These are phyloP conservation scores for Suillus discolor DNA, from an alignment of 768 basidiomycete genomes.

Conservation along the genomic window DNA sequence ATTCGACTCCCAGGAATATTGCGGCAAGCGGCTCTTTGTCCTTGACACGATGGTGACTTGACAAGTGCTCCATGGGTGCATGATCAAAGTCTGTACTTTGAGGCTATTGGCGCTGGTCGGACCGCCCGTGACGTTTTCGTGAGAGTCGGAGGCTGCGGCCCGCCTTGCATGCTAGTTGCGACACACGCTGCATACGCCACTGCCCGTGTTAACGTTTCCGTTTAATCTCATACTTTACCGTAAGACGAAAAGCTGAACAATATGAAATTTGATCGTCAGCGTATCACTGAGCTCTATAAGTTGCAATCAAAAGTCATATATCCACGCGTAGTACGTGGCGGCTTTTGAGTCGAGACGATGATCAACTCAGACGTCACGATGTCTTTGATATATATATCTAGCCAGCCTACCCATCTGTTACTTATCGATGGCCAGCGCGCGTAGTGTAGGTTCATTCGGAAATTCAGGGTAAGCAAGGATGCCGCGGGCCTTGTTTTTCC, in stretches of 20 bases:
- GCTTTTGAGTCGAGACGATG: neutral
- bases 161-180: neutral
- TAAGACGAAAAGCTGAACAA: too few relatives aligned
- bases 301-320: too few relatives aligned
- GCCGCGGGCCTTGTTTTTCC: slow-evolving; percentile 4
- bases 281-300: neutral
- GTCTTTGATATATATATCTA: neutral
- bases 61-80: neutral
- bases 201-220: neutral
- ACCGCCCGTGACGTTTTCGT: slow-evolving; percentile 7
- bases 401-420: neutral
- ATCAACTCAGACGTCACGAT: neutral
- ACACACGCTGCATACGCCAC: neutral
- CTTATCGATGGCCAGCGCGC: neutral
- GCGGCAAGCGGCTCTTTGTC: neutral
- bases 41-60: neutral
- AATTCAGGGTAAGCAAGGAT: neutral
- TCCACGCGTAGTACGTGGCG: neutral
- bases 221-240: neutral
- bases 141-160: slow-evolving; percentile 18
- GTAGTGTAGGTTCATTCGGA: neutral
- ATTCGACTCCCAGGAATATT: neutral
- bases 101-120: neutral
- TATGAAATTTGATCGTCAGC: neutral
- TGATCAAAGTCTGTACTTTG: neutral